phyloP scores from a whole-genome alignment of 257 asterid species.

The Ilex asprella region DNA sequence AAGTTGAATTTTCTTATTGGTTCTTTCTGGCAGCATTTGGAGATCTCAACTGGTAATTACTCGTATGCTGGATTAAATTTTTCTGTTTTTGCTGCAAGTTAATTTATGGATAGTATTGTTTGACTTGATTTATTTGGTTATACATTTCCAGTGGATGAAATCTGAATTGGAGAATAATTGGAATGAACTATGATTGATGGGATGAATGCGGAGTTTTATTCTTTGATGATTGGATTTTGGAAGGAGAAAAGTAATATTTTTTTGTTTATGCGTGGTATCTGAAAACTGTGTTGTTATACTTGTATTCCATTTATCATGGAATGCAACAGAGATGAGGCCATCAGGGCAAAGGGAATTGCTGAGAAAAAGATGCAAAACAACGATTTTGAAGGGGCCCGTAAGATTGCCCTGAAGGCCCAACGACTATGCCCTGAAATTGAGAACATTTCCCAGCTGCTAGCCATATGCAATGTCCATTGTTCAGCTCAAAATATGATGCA shows the following conservation, averaged over 20 bases:
- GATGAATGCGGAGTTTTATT: too few relatives aligned
- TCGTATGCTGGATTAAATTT: too few relatives aligned
- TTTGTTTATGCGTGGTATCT: not conserved
- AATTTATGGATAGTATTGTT: too few relatives aligned
- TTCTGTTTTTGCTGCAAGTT: too few relatives aligned
- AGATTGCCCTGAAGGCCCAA: conserved; percentile 52
- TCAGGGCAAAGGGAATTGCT: conserved; percentile 59
- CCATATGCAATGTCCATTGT: conserved; percentile 73
- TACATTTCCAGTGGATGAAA: too few relatives aligned
- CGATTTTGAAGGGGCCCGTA: conserved; percentile 70
- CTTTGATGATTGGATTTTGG: too few relatives aligned
- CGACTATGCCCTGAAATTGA: conserved; percentile 68
- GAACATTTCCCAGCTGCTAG: conserved; percentile 55
- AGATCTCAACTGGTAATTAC: too few relatives aligned
- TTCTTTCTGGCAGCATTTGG: too few relatives aligned
- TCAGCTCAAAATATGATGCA: conserved; percentile 35
- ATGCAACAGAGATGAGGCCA: conserved; percentile 84
- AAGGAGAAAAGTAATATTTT: not conserved
- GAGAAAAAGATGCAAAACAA: conserved; percentile 55
- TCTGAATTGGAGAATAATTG: too few relatives aligned
- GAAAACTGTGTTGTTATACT: conserved; percentile 9
- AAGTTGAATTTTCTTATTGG: too few relatives aligned
- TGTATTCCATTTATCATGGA: conserved; percentile 37
- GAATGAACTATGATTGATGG: too few relatives aligned
- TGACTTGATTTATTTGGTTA: too few relatives aligned